Conservation (phyloP, 306 rosid genomes). For the Castanea mollissima region DNA sequence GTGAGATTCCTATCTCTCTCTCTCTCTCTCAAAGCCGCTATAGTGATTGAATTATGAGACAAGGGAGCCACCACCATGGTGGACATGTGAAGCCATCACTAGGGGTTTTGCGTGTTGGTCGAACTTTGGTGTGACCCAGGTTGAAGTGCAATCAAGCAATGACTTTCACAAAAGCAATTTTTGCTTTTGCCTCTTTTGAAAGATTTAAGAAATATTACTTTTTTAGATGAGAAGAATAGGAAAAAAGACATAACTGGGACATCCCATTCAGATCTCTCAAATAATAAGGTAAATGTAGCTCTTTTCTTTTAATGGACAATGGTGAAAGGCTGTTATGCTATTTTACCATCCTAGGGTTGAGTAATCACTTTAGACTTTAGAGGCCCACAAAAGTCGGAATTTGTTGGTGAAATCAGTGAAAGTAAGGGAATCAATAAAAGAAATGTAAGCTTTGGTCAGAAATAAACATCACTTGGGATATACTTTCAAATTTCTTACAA, state of each 20-base stretch:
- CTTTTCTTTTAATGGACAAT: background rate
- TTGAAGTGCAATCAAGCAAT: constrained; percentile 54
- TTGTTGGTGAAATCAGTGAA: constrained; percentile 20
- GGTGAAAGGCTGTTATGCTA: background rate
- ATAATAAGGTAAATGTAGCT: no score
- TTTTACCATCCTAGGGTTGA: constrained; percentile 10
- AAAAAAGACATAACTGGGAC: background rate
- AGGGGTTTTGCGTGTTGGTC: constrained; percentile 35
- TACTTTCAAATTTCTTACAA: constrained; percentile 9
- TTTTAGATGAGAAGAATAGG: constrained; percentile 3
- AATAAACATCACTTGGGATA: constrained; percentile 26
- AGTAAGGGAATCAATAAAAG: constrained; percentile 31
- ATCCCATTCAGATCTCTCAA: background rate
- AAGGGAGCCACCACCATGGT: constrained; percentile 69
- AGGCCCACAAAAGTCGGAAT: constrained; percentile 34
- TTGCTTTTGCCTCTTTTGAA: constrained; percentile 43
- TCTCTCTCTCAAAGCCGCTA: constrained; percentile 25
- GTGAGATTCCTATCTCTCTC: constrained; percentile 10
- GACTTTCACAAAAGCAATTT: constrained; percentile 50
- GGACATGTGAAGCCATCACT: constrained; percentile 64
- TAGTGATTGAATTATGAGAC: constrained; percentile 47
- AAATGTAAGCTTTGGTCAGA: constrained; percentile 26
- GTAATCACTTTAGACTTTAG: constrained; percentile 19
- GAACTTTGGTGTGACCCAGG: constrained; percentile 44
- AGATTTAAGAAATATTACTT: constrained; percentile 25